These are phyloP conservation scores for Echeveria elegans DNA, from an alignment of 164 flowering plant genomes.

Conservation along the genomic window DNA sequence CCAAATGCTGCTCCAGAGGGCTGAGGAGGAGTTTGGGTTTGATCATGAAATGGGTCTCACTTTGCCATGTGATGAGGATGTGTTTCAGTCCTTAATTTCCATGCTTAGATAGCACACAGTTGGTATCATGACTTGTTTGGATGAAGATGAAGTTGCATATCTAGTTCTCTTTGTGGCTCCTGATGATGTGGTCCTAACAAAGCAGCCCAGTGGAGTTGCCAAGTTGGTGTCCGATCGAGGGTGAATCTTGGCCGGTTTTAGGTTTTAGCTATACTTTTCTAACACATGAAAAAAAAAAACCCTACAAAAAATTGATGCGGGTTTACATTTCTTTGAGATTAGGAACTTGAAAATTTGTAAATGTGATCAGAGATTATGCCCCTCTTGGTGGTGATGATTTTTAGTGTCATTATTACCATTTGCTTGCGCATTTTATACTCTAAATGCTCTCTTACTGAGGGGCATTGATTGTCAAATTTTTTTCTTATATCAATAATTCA, in stretches of 20 bases:
- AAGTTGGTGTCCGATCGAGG: no score
- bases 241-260: no score
- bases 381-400: not conserved
- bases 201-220: not conserved
- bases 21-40: conserved; percentile 9
- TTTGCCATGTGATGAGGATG: conserved; percentile 2
- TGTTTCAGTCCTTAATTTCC: conserved; percentile 6
- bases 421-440: not conserved
- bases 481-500: no score
- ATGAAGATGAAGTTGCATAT: not conserved
- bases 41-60: conserved; percentile 8
- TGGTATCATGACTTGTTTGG: not conserved
- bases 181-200: not conserved
- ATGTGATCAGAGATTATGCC: not conserved
- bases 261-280: not conserved
- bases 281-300: not conserved
- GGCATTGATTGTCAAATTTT: no score
- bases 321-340: not conserved
- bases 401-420: not conserved
- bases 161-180: not conserved
- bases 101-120: not conserved
- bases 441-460: no score
- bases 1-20: conserved; percentile 2
- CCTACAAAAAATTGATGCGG: not conserved
- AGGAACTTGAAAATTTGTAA: no score